Evolutionary conservation across 2,329 filamentous ascomycete species (phyloP), one percentile per base, ranked within the genome.

Genomic region (Scolecobasidium constrictum): DNA sequence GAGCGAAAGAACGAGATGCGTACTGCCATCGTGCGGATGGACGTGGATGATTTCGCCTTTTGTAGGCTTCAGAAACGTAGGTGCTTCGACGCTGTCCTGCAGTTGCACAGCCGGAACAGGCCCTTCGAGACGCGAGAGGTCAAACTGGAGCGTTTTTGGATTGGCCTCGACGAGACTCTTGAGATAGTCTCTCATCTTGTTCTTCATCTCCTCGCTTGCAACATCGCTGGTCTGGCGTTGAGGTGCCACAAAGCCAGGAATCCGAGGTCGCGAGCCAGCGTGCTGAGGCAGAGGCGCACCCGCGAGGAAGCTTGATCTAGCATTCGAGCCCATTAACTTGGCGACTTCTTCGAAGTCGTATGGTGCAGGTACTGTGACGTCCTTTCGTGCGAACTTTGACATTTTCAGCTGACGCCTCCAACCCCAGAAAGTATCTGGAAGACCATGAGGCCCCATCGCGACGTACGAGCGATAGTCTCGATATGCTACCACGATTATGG

Each of bases 11-110:
- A 40, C 38, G 4, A 40, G 20, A 31, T 40, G 38, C 4, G 38
- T 40, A 16, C 38, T 40, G 3, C 38, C 38, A 28, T 40, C 38
- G 18, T 19, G 38, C 13, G 38, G 38, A 31, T 40, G 38, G 11
- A 40, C 13, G 21, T 40, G 38, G 16, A 31, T 31, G n/a, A 40
- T 40, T 40, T 40, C 38, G 3, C 38, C 38, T 6, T 13, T 12
- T 6, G 22, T 40, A 12, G 17, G 5, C 19, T 31, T 17, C 9
- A 40, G n/a, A 17, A 40, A 40, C 4, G 21, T 11, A 7, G 38
- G 38, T 5, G 13, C 11, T 9, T 20, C 7, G 7, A 40, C 6
- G n/a, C 15, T 16, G 13, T 13, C n/a, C 15, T 31, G 13, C 20
- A 40, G 12, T 13, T 40, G 38, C 6, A 40, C 20, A 17, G 38